A percentile compares a stretch with the other conserved stretches of the same genome.
phyloP scores from a whole-genome alignment of 176 grass and related monocot species.

The Cenchrus americanus region DNA sequence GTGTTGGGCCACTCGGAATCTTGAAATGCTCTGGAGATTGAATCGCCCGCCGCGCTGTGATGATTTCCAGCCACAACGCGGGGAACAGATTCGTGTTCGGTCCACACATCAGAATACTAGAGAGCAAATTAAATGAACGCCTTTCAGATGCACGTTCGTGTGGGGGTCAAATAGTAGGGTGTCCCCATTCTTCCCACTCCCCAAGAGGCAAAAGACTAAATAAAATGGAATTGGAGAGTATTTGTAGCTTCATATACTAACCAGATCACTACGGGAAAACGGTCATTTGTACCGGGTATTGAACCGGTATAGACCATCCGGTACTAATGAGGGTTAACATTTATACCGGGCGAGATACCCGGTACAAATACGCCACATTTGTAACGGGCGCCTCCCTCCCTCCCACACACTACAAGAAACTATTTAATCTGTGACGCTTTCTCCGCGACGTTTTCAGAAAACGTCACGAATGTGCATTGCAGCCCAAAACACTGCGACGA shows the following conservation, averaged over 20 bases:
- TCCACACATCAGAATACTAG: neutral
- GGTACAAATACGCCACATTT: too few relatives aligned
- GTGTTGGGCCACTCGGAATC: neutral
- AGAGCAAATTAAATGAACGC: neutral
- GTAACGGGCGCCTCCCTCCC: too few relatives aligned
- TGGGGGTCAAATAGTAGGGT: neutral
- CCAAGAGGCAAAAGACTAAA: neutral
- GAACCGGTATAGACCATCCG: too few relatives aligned
- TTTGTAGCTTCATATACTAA: neutral
- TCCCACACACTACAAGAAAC: too few relatives aligned
- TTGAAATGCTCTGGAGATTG: neutral
- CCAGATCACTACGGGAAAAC: neutral
- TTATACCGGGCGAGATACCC: too few relatives aligned
- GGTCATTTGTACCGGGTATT: too few relatives aligned
- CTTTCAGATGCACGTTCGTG: neutral
- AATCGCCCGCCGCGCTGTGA: neutral
- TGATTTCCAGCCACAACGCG: neutral
- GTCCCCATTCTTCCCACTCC: neutral
- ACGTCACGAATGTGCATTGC: too few relatives aligned
- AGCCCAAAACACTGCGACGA: too few relatives aligned
- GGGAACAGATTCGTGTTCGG: neutral
- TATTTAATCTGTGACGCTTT: too few relatives aligned
- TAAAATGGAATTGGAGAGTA: neutral
- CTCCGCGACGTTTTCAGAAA: too few relatives aligned
- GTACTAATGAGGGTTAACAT: too few relatives aligned